phyloP scores from a whole-genome alignment of 805 yeast species.

The Monosporozyma aquatica region DNA sequence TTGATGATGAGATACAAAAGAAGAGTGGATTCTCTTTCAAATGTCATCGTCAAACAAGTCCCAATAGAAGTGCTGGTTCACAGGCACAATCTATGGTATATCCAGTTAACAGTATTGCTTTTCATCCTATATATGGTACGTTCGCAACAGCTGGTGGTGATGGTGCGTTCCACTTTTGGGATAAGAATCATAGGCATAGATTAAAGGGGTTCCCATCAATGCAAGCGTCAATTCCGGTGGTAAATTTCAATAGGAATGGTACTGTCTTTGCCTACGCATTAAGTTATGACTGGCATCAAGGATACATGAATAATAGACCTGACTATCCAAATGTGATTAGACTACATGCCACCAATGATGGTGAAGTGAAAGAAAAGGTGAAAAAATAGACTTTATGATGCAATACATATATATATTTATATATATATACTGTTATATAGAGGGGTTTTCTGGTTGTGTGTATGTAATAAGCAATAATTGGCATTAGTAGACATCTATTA shows the following conservation, averaged over 20 bases:
- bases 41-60: slow-evolving; percentile 67
- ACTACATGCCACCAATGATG: slow-evolving; percentile 78
- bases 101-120: slow-evolving; percentile 68
- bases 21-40: slow-evolving; percentile 79
- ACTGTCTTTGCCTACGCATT: slow-evolving; percentile 81
- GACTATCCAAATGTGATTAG: slow-evolving; percentile 69
- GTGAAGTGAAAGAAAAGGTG: slow-evolving; percentile 58
- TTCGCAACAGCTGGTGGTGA: slow-evolving; percentile 92
- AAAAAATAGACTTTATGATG: slow-evolving; percentile 24
- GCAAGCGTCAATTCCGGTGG: slow-evolving; percentile 59
- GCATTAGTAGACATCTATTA: too few relatives aligned
- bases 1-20: slow-evolving; percentile 71
- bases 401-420: too few relatives aligned
- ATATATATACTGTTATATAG: not conserved
- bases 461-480: not conserved
- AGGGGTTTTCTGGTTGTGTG: too few relatives aligned
- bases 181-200: slow-evolving; percentile 82
- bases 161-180: slow-evolving; percentile 94
- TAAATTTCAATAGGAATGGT: slow-evolving; percentile 78
- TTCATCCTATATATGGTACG: slow-evolving; percentile 88
- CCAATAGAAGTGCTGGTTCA: slow-evolving; percentile 39
- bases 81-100: slow-evolving; percentile 58
- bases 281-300: slow-evolving; percentile 94
- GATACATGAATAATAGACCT: slow-evolving; percentile 66
- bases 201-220: slow-evolving; percentile 69